These are phyloP conservation scores for Tetragonia tetragonoides DNA, from an alignment of 148 eudicot species.

Conservation along the genomic window DNA sequence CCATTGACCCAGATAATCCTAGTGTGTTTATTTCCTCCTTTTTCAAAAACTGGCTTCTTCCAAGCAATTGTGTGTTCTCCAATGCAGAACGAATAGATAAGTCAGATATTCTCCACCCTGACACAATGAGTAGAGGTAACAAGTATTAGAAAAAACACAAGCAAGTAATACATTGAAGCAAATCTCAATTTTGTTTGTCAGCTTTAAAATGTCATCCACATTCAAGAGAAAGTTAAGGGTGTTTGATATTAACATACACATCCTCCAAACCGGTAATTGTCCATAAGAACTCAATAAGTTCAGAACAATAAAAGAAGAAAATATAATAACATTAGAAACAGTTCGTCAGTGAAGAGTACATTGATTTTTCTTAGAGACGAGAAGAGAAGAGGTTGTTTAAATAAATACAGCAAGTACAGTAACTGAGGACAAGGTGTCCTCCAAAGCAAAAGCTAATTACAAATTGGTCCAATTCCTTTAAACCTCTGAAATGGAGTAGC, in stretches of 20 bases:
- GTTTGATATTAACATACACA: too few species aligned
- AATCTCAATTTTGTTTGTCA: not conserved
- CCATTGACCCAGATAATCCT: slow-evolving; percentile 60
- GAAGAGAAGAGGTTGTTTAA: too few species aligned
- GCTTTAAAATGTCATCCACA: not conserved
- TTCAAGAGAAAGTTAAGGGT: not conserved
- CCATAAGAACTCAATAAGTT: not conserved
- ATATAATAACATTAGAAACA: too few species aligned
- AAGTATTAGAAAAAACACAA: not conserved
- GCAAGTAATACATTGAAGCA: not conserved
- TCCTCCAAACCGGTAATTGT: not conserved
- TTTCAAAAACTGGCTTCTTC: slow-evolving; percentile 86
- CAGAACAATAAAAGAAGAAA: too few species aligned
- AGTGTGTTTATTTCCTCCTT: slow-evolving; percentile 51
- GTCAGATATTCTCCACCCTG: slow-evolving; percentile 79
- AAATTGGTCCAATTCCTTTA: too few species aligned
- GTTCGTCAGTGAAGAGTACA: too few species aligned
- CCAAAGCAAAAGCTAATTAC: too few species aligned
- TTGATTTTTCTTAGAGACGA: not conserved
- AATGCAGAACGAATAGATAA: slow-evolving; percentile 67
- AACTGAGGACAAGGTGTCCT: too few species aligned
- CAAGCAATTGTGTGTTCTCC: slow-evolving; percentile 64
- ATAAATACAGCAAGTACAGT: too few species aligned
- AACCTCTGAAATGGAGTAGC: too few species aligned
- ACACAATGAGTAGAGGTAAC: slow-evolving; percentile 7